Percentiles rank a stretch among this genome's conserved stretches.
These are phyloP conservation scores for Lentinula raphanica DNA, from an alignment of 768 basidiomycete genomes.

Conservation along the genomic window DNA sequence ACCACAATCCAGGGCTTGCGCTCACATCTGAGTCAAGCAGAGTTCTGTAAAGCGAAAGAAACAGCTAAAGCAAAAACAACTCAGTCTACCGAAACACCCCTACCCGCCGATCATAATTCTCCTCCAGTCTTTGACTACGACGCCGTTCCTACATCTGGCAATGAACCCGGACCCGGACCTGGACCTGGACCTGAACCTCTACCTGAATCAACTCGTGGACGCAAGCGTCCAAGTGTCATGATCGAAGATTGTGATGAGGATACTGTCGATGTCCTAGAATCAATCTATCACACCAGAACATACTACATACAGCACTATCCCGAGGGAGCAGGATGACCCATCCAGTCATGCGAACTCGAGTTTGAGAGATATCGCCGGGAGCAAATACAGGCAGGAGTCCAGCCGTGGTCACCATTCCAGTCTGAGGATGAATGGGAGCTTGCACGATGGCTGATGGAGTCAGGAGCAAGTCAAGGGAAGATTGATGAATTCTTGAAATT, in stretches of 20 bases:
- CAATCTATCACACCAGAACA: not conserved
- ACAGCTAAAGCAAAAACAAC: too few relatives aligned
- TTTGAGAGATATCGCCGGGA: conserved; percentile 9
- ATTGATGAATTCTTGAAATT: conserved; percentile 27
- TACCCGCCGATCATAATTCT: too few relatives aligned
- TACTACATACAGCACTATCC: not conserved
- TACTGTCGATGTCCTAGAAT: not conserved
- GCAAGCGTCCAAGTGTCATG: too few relatives aligned
- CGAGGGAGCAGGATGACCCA: not conserved
- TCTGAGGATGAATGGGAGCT: conserved; percentile 26
- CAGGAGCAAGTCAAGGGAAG: conserved; percentile 19
- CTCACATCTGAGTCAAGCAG: too few relatives aligned
- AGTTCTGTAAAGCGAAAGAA: too few relatives aligned
- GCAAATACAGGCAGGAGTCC: conserved; percentile 9
- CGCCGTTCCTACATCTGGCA: too few relatives aligned
- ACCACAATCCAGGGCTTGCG: too few relatives aligned
- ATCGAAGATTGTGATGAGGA: not conserved
- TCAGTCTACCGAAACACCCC: too few relatives aligned
- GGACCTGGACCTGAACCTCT: too few relatives aligned
- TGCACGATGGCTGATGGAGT: conserved; percentile 24
- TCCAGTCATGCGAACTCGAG: conserved; percentile 2
- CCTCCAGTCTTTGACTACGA: too few relatives aligned
- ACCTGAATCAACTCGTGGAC: too few relatives aligned
- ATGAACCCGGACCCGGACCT: too few relatives aligned
- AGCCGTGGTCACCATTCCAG: conserved; percentile 22